Evolutionary conservation across 2,329 filamentous ascomycete genomes (phyloP), one percentile per base, ranked within the genome.

Genomic region (Dactylellina sp.): DNA sequence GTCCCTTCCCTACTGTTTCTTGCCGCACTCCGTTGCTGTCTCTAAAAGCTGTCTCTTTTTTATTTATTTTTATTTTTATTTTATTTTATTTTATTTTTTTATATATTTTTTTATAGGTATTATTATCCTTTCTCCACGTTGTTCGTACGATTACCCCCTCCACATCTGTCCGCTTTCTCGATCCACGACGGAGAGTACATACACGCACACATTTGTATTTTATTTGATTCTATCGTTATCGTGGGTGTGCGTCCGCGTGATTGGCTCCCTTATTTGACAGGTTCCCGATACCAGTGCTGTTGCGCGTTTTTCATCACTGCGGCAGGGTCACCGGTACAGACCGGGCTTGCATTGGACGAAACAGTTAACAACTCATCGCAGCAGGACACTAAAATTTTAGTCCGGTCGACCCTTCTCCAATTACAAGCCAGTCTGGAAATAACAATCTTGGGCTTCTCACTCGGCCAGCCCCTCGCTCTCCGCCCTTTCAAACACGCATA

Each of bases 331-430:
- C 61, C 55, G 18, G 55, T 65, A 74, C 49, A 25, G 28, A 12
- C 28, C 6, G 60, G 28, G 20, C 39, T 40, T 66, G 70, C 70
- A 66, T 74, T 61, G 49, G 70, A 62, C 70, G 70, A 74, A 74
- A 74, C 70, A 74, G 61, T 74, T 74, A 74, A 74, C 70, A 74
- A 74, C 70, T 74, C 70, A 74, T 60, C 70, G 70, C 56, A 55
- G 60, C 35, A 61, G 70, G 6, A 50, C 70, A 66, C 61, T 66
- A 74, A 60, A 22, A 53, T 52, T 64, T 55, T 46, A 46, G 42
- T 20, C 47, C 24, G 16, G 16, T 28, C 55, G 46, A 50, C 42
- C 28, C 46, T 20, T 40, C 55, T 46, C 68, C 68, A 72, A 72
- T 72, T 25, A 52, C 16, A n/a, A 47, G 16, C 49, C 22, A 37